Evolutionary conservation across 2,329 filamentous ascomycete genomes (phyloP).

Genomic region (Monilinia laxa): DNA sequence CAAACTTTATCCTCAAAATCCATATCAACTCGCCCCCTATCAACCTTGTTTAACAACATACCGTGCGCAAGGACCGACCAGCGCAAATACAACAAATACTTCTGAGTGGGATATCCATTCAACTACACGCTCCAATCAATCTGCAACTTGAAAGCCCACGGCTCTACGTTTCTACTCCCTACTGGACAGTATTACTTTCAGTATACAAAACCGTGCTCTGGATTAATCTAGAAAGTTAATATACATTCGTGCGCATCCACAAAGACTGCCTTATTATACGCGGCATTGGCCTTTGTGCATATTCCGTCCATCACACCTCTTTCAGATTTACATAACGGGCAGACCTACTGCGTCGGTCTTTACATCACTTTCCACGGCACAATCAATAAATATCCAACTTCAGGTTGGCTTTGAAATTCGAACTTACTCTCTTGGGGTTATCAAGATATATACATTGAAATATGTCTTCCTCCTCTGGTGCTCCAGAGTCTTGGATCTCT

Average conservation of each 20-base stretch:
- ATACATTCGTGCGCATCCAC: slow-evolving; percentile 1
- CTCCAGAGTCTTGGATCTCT: slow-evolving; percentile 88
- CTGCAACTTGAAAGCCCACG: neutral
- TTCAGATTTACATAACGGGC: neutral
- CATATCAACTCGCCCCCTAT: slow-evolving; percentile 11
- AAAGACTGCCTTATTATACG: neutral
- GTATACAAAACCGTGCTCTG: slow-evolving; percentile 8
- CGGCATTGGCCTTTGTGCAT: slow-evolving; percentile 1
- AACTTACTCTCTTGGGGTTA: neutral
- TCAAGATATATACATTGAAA: slow-evolving; percentile 24
- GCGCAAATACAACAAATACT: slow-evolving; percentile 22
- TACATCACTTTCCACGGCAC: neutral
- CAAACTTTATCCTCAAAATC: neutral
- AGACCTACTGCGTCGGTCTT: neutral
- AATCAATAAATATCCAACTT: slow-evolving; percentile 3
- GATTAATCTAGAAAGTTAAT: neutral
- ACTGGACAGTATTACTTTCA: slow-evolving; percentile 4
- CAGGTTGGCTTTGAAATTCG: slow-evolving; percentile 6
- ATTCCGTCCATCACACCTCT: slow-evolving; percentile 3
- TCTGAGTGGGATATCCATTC: slow-evolving; percentile 7
- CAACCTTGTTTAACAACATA: slow-evolving; percentile 11
- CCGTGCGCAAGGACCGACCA: slow-evolving; percentile 17
- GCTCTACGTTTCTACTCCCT: slow-evolving; percentile 16
- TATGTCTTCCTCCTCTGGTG: slow-evolving; percentile 41
- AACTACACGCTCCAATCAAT: neutral